Evolutionary conservation across 2,329 filamentous ascomycete species (phyloP).

Genomic region (Rutstroemia sp.): DNA sequence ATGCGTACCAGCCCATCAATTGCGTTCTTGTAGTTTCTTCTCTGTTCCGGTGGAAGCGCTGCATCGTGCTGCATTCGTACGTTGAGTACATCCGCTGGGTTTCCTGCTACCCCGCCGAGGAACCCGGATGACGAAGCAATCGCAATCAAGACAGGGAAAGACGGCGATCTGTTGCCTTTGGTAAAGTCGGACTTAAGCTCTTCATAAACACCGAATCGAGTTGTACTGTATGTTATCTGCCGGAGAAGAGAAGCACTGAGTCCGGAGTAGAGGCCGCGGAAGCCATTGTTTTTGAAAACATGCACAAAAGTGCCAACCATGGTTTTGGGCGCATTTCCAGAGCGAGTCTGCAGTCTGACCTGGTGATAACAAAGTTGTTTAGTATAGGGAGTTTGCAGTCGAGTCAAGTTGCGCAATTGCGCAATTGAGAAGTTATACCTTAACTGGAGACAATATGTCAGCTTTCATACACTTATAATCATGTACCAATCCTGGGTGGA

Average conservation of each 20-base stretch:
- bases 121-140: slow-evolving; percentile 82
- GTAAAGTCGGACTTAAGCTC: slow-evolving; percentile 71
- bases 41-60: slow-evolving; percentile 62
- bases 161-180: slow-evolving; percentile 45
- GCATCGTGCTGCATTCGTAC: slow-evolving; percentile 97
- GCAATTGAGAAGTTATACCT: slow-evolving; percentile 17
- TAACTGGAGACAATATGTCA: slow-evolving; percentile 15
- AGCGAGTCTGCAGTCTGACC: slow-evolving; percentile 84
- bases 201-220: slow-evolving; percentile 94
- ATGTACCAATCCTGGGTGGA: not conserved
- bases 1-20: slow-evolving; percentile 81
- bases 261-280: slow-evolving; percentile 81
- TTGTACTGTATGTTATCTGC: slow-evolving; percentile 93
- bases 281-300: slow-evolving; percentile 67
- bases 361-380: slow-evolving; percentile 29
- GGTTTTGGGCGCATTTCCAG: slow-evolving; percentile 64
- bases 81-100: slow-evolving; percentile 93
- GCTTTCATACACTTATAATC: slow-evolving; percentile 11
- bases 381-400: not conserved
- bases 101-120: slow-evolving; percentile 81
- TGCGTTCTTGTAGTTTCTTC: slow-evolving; percentile 84
- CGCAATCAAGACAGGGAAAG: slow-evolving; percentile 69
- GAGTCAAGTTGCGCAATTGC: not conserved
- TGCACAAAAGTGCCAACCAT: slow-evolving; percentile 84
- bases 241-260: slow-evolving; percentile 88